Percentiles rank a stretch among this genome's conserved stretches.
Evolutionary conservation across 2,329 filamentous ascomycete species (phyloP).

Genomic region (Alternaria angustiovoidea): DNA sequence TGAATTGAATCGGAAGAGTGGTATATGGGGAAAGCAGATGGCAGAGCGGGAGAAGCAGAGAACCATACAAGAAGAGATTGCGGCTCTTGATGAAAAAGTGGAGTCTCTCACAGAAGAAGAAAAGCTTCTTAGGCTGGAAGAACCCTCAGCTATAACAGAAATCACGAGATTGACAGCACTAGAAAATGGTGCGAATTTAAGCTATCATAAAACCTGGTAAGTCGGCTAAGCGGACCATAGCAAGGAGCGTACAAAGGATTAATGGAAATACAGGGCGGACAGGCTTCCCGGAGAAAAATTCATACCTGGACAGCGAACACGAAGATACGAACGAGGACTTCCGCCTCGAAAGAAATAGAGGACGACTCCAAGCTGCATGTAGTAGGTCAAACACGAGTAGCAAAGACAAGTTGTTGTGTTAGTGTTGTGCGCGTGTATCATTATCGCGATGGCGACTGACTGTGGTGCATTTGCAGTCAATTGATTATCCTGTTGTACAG

Average conservation of each 20-base stretch:
- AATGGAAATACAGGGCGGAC: neutral
- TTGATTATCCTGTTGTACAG: neutral
- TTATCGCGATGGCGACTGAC: neutral
- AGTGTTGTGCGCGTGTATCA: neutral
- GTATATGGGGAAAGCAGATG: neutral
- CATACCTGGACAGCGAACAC: neutral
- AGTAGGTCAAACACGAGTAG: neutral
- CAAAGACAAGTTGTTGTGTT: neutral
- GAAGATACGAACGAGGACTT: neutral
- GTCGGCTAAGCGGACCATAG: neutral
- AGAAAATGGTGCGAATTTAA: neutral
- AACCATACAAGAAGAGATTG: constrained; percentile 26
- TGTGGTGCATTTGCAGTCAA: neutral
- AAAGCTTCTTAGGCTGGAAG: neutral
- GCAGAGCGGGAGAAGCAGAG: constrained; percentile 11
- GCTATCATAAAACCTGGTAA: neutral
- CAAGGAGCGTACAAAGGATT: neutral
- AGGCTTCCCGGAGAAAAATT: neutral
- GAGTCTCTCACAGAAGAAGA: constrained; percentile 24
- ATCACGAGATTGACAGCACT: neutral
- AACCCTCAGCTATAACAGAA: neutral
- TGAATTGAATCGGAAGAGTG: neutral
- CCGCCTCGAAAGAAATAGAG: neutral
- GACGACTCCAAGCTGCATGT: neutral
- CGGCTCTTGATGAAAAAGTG: constrained; percentile 25